phyloP scores from a whole-genome alignment of 148 eudicot species.

The Spergularia marina region DNA sequence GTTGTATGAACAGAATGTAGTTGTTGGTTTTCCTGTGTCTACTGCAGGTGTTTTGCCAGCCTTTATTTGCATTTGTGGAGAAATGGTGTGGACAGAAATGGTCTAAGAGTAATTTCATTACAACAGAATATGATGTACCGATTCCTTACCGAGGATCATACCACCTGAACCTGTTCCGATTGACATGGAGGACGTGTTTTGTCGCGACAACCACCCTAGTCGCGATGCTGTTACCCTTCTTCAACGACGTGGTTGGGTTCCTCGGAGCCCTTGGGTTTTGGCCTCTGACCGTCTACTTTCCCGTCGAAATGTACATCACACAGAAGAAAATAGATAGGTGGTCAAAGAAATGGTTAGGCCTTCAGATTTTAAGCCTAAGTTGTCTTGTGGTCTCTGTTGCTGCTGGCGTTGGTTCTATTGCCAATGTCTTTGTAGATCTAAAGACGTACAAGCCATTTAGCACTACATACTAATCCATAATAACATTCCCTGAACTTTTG shows the following conservation, averaged over 20 bases:
- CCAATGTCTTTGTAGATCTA: conserved; percentile 37
- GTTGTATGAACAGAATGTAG: no score
- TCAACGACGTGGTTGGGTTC: conserved; percentile 48
- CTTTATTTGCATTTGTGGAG: conserved; percentile 46
- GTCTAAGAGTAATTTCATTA: conserved; percentile 31
- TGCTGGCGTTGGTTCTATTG: conserved; percentile 44
- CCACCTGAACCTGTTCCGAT: conserved; percentile 33
- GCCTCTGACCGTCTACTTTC: conserved; percentile 42
- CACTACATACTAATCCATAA: conserved; percentile 31
- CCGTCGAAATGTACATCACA: conserved; percentile 12
- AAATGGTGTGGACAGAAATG: conserved; percentile 32
- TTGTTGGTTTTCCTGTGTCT: no score
- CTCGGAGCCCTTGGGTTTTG: conserved; percentile 46
- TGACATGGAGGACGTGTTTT: conserved; percentile 43
- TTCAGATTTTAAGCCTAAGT: conserved; percentile 38
- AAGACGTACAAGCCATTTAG: conserved; percentile 46
- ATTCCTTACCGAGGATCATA: conserved; percentile 27
- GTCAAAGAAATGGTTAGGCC: conserved; percentile 36
- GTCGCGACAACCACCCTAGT: conserved; percentile 35
- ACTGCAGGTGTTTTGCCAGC: conserved; percentile 37
- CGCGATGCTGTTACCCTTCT: conserved; percentile 50
- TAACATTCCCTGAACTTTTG: no score
- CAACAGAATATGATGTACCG: conserved; percentile 25
- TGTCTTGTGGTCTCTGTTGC: conserved; percentile 41
- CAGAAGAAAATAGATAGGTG: conserved; percentile 33